A percentile compares a stretch with the other conserved stretches of the same genome.
Conservation (phyloP, 2,329 filamentous ascomycete genomes). For the Penicillium sp. region DNA sequence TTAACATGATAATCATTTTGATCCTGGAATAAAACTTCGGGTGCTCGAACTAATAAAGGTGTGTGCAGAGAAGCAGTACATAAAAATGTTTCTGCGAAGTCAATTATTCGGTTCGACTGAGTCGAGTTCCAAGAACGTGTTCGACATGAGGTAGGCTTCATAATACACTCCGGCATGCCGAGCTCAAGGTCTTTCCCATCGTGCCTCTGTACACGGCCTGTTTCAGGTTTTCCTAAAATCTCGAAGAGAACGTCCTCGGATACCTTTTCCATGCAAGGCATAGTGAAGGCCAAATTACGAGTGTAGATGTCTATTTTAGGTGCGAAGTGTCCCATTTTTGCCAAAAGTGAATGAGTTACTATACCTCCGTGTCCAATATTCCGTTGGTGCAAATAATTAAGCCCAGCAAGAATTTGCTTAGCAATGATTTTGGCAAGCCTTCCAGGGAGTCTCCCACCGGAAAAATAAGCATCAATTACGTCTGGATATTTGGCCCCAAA, state of each 20-base stretch:
- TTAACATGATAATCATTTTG: constrained; percentile 37
- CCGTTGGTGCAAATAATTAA: constrained; percentile 41
- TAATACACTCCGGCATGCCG: constrained; percentile 26
- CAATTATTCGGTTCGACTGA: constrained; percentile 33
- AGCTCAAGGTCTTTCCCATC: constrained; percentile 22
- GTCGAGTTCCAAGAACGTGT: constrained; percentile 11
- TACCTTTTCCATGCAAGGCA: constrained; percentile 13
- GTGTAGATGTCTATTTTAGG: constrained; percentile 33
- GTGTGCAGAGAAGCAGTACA: constrained; percentile 29
- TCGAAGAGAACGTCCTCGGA: constrained; percentile 20
- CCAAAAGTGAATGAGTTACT: neutral
- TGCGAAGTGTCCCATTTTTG: too few relatives aligned
- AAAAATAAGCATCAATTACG: constrained; percentile 24
- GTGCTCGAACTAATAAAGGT: constrained; percentile 36
- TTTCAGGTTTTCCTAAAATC: constrained; percentile 27
- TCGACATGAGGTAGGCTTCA: constrained; percentile 7
- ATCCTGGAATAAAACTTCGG: constrained; percentile 42
- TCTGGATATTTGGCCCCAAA: constrained; percentile 43
- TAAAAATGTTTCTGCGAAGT: constrained; percentile 42
- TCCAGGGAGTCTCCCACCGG: constrained; percentile 39
- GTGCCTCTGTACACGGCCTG: constrained; percentile 19
- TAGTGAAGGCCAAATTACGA: constrained; percentile 28
- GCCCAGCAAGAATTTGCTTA: constrained; percentile 40
- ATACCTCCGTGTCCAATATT: constrained; percentile 43
- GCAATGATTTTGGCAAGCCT: constrained; percentile 44